Conservation (phyloP, 176 grass and related monocot genomes). For the Juncus inflexus region DNA sequence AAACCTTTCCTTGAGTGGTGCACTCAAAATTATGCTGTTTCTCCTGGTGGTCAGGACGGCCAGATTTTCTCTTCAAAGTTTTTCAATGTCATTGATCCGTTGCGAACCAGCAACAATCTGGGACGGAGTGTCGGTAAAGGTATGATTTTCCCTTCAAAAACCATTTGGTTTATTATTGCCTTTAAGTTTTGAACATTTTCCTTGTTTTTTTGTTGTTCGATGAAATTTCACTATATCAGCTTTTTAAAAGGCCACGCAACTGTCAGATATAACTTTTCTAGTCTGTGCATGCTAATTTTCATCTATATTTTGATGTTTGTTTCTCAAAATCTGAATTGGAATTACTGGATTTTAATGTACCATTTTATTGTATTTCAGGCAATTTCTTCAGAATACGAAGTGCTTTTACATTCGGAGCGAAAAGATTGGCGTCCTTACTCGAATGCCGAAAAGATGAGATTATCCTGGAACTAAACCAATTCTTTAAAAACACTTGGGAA, state of each 20-base stretch:
- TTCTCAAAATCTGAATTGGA: not conserved
- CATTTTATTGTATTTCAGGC: conserved; percentile 34
- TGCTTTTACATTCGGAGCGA: conserved; percentile 81
- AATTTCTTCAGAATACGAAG: conserved; percentile 97
- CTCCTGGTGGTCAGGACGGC: conserved; percentile 52
- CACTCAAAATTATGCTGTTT: conserved; percentile 42
- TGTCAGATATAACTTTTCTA: too few species aligned
- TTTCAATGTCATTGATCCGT: conserved; percentile 96
- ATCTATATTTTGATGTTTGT: too few species aligned
- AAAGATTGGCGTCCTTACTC: conserved; percentile 61
- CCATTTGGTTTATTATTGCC: conserved; percentile 14
- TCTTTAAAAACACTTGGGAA: conserved; percentile 79
- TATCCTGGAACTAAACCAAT: conserved; percentile 59
- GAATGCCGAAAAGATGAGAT: conserved; percentile 71
- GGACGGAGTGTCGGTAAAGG: conserved; percentile 96
- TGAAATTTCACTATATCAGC: conserved; percentile 12
- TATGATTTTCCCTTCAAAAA: conserved; percentile 24
- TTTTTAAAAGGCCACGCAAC: not conserved
- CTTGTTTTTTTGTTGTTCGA: conserved; percentile 17
- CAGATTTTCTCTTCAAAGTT: conserved; percentile 87
- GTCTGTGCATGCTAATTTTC: too few species aligned
- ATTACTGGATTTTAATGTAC: not conserved
- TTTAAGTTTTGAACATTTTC: conserved; percentile 1
- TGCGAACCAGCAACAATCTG: conserved; percentile 83
- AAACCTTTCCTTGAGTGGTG: conserved; percentile 64